A percentile compares a stretch with the other conserved stretches of the same genome.
Evolutionary conservation across 1,139 yeast species (phyloP).

Genomic region (Pneumocystis oryctolagi): DNA sequence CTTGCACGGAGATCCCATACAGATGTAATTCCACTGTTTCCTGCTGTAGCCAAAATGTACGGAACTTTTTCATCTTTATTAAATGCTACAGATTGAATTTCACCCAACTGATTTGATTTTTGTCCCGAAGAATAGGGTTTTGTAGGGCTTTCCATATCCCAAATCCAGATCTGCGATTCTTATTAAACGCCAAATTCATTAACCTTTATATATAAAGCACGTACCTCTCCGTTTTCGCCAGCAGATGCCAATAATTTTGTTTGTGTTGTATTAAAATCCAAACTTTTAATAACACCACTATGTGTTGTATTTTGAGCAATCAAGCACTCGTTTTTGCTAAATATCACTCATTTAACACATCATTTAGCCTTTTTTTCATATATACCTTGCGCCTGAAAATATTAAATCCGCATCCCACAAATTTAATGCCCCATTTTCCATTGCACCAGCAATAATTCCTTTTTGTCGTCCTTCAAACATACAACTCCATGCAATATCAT

Average conservation of each 20-base stretch:
- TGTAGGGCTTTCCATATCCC: conserved; percentile 55
- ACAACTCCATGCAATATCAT: conserved; percentile 76
- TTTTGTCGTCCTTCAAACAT: conserved; percentile 39
- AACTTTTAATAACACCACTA: conserved; percentile 53
- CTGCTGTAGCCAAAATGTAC: conserved; percentile 84
- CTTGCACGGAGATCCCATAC: conserved; percentile 60
- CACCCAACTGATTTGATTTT: conserved; percentile 65
- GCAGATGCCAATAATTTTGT: conserved; percentile 67
- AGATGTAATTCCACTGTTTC: conserved; percentile 68
- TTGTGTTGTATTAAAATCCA: conserved; percentile 67
- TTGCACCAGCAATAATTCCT: conserved; percentile 73
- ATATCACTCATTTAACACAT: not conserved
- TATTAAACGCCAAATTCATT: too few relatives aligned
- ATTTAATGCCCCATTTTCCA: conserved; percentile 68
- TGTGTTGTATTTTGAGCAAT: conserved; percentile 39
- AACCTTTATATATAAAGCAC: conserved; percentile 22
- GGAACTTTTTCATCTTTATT: conserved; percentile 48
- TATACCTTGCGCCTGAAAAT: not conserved
- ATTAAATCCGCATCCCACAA: conserved; percentile 50
- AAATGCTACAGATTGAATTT: conserved; percentile 76
- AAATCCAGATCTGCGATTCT: conserved; percentile 32
- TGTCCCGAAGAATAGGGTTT: conserved; percentile 58
- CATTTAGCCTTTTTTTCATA: conserved; percentile 20
- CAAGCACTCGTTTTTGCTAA: conserved; percentile 8
- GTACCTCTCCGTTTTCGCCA: conserved; percentile 61